phyloP scores from a whole-genome alignment of 352 stramenopile genomes.

The Pythium scleroteichum region DNA sequence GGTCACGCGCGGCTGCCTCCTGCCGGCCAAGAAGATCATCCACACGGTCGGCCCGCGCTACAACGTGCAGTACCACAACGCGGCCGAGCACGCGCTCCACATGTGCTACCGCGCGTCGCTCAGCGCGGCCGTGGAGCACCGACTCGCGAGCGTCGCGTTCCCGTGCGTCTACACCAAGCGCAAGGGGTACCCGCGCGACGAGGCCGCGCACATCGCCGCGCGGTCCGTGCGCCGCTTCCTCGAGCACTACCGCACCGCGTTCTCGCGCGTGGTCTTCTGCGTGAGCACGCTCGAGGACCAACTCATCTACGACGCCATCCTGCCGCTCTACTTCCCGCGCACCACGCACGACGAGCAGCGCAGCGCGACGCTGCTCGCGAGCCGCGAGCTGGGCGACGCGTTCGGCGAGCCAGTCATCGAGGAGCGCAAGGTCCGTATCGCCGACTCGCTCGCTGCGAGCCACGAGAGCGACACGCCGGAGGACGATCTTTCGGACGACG shows the following conservation, averaged over 20 bases:
- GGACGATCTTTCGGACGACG: conserved; percentile 35
- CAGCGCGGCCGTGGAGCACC: conserved; percentile 62
- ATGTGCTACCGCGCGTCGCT: conserved; percentile 76
- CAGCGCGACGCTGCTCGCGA: conserved; percentile 30
- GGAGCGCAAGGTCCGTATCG: conserved; percentile 82
- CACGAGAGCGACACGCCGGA: conserved; percentile 22
- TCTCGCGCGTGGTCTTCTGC: conserved; percentile 69
- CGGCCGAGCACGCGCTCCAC: conserved; percentile 81
- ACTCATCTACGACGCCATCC: conserved; percentile 53
- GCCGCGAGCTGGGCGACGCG: conserved; percentile 54
- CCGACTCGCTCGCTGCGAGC: conserved; percentile 19
- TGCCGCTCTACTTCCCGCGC: conserved; percentile 80
- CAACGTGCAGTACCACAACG: conserved; percentile 70
- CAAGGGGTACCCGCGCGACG: conserved; percentile 78
- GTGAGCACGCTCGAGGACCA: conserved; percentile 66
- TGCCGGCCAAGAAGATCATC: conserved; percentile 66
- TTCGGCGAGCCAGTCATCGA: conserved; percentile 81
- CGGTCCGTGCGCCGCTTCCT: conserved; percentile 76
- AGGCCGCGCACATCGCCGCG: conserved; percentile 71
- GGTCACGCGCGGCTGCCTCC: conserved; percentile 72
- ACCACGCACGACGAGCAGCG: conserved; percentile 36
- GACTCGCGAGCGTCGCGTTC: conserved; percentile 63
- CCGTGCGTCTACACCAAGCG: conserved; percentile 73
- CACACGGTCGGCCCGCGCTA: conserved; percentile 89
- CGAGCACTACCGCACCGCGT: conserved; percentile 60